Evolutionary conservation across 202 grass and related monocot genomes (phyloP).

Genomic region (Elaeis oleifera): DNA sequence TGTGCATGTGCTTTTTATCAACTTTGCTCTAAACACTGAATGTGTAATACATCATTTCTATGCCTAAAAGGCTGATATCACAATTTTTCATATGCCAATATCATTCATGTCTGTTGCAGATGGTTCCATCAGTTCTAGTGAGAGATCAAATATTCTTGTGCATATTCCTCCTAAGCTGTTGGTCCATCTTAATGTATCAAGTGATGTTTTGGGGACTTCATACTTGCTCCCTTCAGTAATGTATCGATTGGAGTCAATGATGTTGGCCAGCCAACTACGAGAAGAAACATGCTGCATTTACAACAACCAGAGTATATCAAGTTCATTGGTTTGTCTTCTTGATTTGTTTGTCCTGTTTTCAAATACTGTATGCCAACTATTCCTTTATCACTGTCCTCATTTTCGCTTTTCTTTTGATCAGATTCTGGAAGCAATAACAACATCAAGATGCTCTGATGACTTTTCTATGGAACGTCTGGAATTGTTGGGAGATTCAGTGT

Average conservation of each 20-base stretch:
- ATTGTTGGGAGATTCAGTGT: constrained; percentile 1
- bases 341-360: background rate
- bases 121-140: constrained; percentile 38
- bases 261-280: constrained; percentile 7
- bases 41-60: too few species aligned
- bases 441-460: constrained; percentile 4
- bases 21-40: too few species aligned
- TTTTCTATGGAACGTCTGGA: background rate
- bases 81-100: constrained; percentile 7
- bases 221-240: constrained; percentile 12
- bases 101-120: constrained; percentile 28
- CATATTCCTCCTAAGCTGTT: constrained; percentile 4
- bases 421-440: constrained; percentile 4
- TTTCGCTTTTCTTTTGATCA: background rate
- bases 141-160: constrained; percentile 23
- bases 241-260: constrained; percentile 5
- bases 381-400: too few species aligned
- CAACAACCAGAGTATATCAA: background rate
- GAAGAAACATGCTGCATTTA: background rate
- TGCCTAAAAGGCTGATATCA: too few species aligned
- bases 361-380: too few species aligned
- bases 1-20: too few species aligned
- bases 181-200: constrained; percentile 7
- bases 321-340: constrained; percentile 3
- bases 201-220: background rate